Evolutionary conservation across 192 early-diverging fungal genomes (phyloP), one percentile per base, ranked within the genome.

Genomic region (Jimgerdemannia flammicorona): DNA sequence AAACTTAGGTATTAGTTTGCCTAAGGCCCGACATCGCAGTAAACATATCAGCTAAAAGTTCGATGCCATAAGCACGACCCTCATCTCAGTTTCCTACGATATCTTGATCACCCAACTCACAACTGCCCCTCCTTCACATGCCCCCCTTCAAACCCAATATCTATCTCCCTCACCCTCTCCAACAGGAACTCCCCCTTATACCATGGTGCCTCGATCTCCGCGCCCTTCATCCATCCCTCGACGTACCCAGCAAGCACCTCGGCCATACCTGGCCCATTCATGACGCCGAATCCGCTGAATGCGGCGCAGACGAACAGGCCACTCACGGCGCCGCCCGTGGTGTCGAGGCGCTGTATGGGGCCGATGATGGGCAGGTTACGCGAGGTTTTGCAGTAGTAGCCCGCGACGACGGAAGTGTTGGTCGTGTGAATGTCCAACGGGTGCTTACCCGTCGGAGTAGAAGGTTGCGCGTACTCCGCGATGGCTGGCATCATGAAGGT

Each of bases 351-450:
- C 9, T 6, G 7, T 4, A 68, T 41, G 67, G 67, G 67, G 19
- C 67, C 67, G 6, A 68, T 40, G 67, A 68, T 20, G 29, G 67
- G 67, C 9, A 68, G 67, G 40, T 68, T 68, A 18, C 67, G 67
- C 67, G 67, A 41, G 29, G 67, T 68, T 18, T 68, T 68, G 18
- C 67, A 68, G 19, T 68, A 68, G 67, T 68, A 68, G 18, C 67
- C 67, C 6, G 67, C 67, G 29, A 14, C 6, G 67, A 68, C 18
- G 9, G 19, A 41, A 68, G 19, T 18, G 9, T 9, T 40, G 8
- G 67, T 1, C 6, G 67, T 14, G 67, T 68, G 40, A 4, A 68
- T 7, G 9, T 68, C 67, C 19, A 68, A 19, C 18, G 67, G 67
- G 19, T 68, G 67, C 18, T 68, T 68, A 19, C 9, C 67, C 29